Base-by-base conservation (phyloP, 2,329 filamentous ascomycete species). In the Epichloe hybrida region DNA sequence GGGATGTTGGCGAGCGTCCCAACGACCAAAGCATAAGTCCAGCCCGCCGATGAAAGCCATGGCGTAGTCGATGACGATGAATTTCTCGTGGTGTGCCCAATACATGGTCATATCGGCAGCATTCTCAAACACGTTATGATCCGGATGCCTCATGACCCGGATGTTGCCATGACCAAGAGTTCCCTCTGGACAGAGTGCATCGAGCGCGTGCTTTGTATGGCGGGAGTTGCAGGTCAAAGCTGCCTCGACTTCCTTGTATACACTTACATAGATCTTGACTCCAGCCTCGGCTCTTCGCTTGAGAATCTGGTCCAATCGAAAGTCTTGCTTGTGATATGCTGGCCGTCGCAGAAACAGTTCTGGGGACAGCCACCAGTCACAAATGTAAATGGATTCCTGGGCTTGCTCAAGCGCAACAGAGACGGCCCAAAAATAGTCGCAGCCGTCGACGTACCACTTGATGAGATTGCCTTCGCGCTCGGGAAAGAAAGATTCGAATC, bases 61-160 rank as follows among this genome's bases (percentile, higher is more conserved):
- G 15, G 83, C 78, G 62, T 95, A 95, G 68, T 97, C 93, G 49
- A 97, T 86, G 17, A 98, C 86, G 50, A 97, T 86, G 62, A 96
- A 94, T 64, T 98, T 98, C 61, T 98, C 93, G 64, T 98, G 93
- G 64, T 98, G 93, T 0, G 93, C 93, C 81, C 91, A 97, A 70
- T 95, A 96, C 62, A 96, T 88, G 0, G 89, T 96, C 87, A 95
- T 94, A 59, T 97, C 91, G 34, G 86, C 86, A 2, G 85, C 86
- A 61, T 96, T 96, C 60, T 96, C 89, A 48, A 97, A 81, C 2
- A 95, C 79, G 56, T 96, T 96, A 69, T 97, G 91, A 65, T 97
- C 91, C 0, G 91, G 91, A 67, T 97, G 91, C 34, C 91, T 81
- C 79, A 94, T 85, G 48, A 95, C 74, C 37, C 74, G 79, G 63